Evolutionary conservation across 768 basidiomycete species (phyloP), one percentile per base, ranked within the genome.

Genomic region (Aureoboletus auriporus): DNA sequence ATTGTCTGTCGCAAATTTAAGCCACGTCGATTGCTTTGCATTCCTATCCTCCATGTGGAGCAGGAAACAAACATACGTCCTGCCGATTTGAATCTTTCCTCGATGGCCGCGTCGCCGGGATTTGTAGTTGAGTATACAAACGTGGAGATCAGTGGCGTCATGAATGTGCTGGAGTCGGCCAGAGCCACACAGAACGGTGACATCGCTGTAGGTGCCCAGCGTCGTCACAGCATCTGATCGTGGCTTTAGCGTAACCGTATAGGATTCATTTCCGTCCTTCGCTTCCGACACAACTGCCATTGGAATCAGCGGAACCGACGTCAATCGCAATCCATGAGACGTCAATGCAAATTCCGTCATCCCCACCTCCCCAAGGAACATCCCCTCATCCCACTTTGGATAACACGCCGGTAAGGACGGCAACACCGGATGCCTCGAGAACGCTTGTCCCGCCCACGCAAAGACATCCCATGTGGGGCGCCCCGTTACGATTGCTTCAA

Each of bases 1-100:
- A 39, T 62, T 64, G 28, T 62, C 59, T 12, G 61, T 56, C 30
- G 53, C 39, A 38, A 62, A 47, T 50, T 62, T 62, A 39, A 61
- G 50, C 62, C 62, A 63, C 16, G 51, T 49, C 16, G 47, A 14
- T 37, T 44, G 51, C 12, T 44, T 52, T 20, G 20, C 34, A 16
- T 28, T 36, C 8, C 14, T 39, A 10, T 23, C 11, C 17, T 53
- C 16, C 52, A 46, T 47, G 13, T 58, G 48, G 1, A 64, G 49
- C 8, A 62, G 56, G 38, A 62, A 61, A 39, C 61, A 61, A 26
- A 61, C 29, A 20, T 61, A 63, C 10, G 49, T 46, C 45, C 27
- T 42, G 27, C 61, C 52, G 3, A 53, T 54, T 4, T 52, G 54
- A 17, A 63, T 36, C 28, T 39, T 36, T 34, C 61, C 61, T 10